Evolutionary conservation across 108 stramenopile species (phyloP).

Genomic region (Asterionellopsis glacialis): DNA sequence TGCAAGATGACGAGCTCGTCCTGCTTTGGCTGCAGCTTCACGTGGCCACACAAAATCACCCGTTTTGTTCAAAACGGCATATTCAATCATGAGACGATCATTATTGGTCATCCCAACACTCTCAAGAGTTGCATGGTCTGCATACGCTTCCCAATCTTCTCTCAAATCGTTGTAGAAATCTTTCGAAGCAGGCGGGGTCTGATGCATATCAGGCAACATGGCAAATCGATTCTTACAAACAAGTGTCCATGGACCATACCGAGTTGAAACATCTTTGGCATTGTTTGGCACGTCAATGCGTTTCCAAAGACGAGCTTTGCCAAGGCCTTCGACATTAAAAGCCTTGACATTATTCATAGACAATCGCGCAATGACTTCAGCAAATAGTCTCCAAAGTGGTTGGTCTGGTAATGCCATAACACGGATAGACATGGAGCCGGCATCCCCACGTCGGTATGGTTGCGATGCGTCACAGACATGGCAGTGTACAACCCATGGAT

Average conservation of each 20-base stretch:
- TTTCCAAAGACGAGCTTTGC: constrained; percentile 70
- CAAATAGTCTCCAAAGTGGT: constrained; percentile 76
- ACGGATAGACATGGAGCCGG: constrained; percentile 71
- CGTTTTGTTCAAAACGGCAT: constrained; percentile 52
- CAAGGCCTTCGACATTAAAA: constrained; percentile 52
- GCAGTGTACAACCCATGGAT: constrained; percentile 80
- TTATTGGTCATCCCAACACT: constrained; percentile 59
- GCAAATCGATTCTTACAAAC: constrained; percentile 69
- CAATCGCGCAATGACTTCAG: constrained; percentile 62
- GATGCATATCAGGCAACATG: constrained; percentile 18
- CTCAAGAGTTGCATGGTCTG: constrained; percentile 67
- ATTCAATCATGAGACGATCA: constrained; percentile 72
- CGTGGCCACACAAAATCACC: constrained; percentile 74
- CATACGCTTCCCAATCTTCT: constrained; percentile 60
- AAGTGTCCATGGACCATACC: constrained; percentile 82
- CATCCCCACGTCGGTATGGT: constrained; percentile 78
- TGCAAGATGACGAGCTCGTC: constrained; percentile 48
- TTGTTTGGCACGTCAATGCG: constrained; percentile 23
- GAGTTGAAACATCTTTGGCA: constrained; percentile 28
- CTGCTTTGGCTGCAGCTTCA: constrained; percentile 87
- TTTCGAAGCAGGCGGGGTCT: not conserved
- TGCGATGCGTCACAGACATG: constrained; percentile 79
- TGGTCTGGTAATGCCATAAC: constrained; percentile 77
- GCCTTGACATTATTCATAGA: constrained; percentile 56
- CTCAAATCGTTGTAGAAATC: constrained; percentile 39